These are phyloP conservation scores for Penium margaritaceum DNA, from an alignment of 139 green algal species.

Conservation along the genomic window DNA sequence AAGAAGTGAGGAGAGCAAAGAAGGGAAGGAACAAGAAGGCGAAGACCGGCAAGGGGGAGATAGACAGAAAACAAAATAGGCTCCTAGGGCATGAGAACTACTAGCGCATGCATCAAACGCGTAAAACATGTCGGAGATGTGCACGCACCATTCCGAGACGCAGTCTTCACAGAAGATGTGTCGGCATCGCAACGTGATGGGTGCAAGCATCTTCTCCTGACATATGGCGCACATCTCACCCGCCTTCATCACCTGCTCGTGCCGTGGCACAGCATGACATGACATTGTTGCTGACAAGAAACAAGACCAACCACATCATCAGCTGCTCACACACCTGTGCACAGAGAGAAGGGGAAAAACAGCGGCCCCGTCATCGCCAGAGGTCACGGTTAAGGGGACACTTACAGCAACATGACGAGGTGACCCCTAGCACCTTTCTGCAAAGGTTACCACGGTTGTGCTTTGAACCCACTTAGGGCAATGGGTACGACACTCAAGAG, in stretches of 20 bases:
- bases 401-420: no score
- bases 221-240: slow-evolving; percentile 69
- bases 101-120: not conserved
- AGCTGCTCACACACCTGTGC: not conserved
- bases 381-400: no score
- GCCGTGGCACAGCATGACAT: not conserved
- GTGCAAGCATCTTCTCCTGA: slow-evolving; percentile 55
- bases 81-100: not conserved
- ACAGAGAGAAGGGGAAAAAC: no score
- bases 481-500: no score
- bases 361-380: no score
- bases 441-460: no score
- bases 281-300: not conserved
- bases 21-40: not conserved
- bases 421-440: no score
- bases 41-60: not conserved
- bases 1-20: not conserved
- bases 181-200: slow-evolving; percentile 58
- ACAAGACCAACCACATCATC: not conserved
- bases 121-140: not conserved
- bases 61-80: not conserved
- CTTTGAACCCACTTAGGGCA: no score
- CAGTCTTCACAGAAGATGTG: slow-evolving; percentile 79
- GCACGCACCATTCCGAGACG: slow-evolving; percentile 59
- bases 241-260: slow-evolving; percentile 36